Evolutionary conservation across 495 filamentous ascomycete genomes (phyloP).

Genomic region (Bombardia bombarda): DNA sequence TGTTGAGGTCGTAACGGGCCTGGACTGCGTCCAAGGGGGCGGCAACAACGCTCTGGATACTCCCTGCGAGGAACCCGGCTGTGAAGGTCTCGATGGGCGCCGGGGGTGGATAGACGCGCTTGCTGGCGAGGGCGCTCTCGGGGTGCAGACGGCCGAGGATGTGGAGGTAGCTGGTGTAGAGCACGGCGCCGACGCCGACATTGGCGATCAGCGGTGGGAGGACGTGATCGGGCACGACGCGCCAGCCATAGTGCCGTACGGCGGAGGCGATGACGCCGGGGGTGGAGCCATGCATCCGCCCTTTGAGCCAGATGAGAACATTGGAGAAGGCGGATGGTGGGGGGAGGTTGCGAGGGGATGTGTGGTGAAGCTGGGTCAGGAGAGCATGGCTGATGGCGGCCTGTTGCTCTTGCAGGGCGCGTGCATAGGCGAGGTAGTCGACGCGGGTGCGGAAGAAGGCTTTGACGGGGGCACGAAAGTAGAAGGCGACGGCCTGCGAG

Average conservation of each 20-base stretch:
- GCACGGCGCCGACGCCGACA: constrained; percentile 71
- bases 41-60: constrained; percentile 70
- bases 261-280: constrained; percentile 74
- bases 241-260: constrained; percentile 72
- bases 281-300: constrained; percentile 65
- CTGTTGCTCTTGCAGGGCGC: constrained; percentile 32
- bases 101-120: constrained; percentile 70
- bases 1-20: constrained; percentile 56
- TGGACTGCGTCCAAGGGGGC: constrained; percentile 86
- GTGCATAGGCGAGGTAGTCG: constrained; percentile 57
- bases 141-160: constrained; percentile 64
- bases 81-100: constrained; percentile 55
- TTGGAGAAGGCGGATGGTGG: neutral
- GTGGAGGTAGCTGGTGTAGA: constrained; percentile 85
- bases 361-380: constrained; percentile 24
- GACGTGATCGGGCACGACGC: constrained; percentile 79
- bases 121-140: constrained; percentile 58
- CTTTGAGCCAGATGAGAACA: constrained; percentile 33
- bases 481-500: constrained; percentile 74
- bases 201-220: constrained; percentile 82
- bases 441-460: constrained; percentile 84
- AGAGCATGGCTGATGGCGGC: constrained; percentile 16
- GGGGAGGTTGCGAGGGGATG: neutral
- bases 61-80: constrained; percentile 70
- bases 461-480: constrained; percentile 82